Base-by-base conservation (phyloP, 495 filamentous ascomycete genomes). In the Annulohypoxylon nitens region DNA sequence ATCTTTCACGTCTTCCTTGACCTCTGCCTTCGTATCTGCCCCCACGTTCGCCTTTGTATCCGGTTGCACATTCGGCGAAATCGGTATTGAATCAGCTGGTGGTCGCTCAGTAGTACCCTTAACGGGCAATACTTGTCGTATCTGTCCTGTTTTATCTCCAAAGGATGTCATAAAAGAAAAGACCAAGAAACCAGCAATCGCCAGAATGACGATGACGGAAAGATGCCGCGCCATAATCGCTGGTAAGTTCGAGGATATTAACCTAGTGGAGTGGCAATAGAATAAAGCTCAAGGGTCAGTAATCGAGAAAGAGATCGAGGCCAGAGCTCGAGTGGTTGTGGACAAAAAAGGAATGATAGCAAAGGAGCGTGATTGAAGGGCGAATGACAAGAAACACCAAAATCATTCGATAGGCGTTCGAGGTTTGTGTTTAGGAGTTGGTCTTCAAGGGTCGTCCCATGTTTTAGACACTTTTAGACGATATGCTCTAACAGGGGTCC, bases 101-200 rank as follows among this genome's bases (percentile, higher is more conserved):
- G 71, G 69, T 11, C 30, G 69, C 39, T 73, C 53, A n/a, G 69
- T 6, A 12, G 36, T 48, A n/a, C 53, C 47, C 9, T 53, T 14
- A 1, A 55, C 63, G n/a, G 70, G 72, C 33, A 75, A 10, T 8
- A 76, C 51, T 11, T 64, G 67, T 41, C 64, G 67, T 64, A 69
- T 70, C 67, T 62, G 65, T 33, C 68, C 73, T 1, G 71, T 70
- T 25, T 43, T 64, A 10, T 60, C 65, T n/a, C 76, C 67, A 45
- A 72, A 72, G 2, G 75, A 77, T 9, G 75, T 70, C 43, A 70
- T 79, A 11, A 79, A 76, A 57, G 75, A 77, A 23, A 79, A 10
- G 37, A 77, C 55, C 2, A 79, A 26, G 37, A 79, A 77, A n/a
- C 60, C 68, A 12, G 75, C 75, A 47, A 79, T 68, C 61, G 69